Evolutionary conservation across 805 yeast genomes (phyloP).

Genomic region (Crinitomyces ghanaensis): DNA sequence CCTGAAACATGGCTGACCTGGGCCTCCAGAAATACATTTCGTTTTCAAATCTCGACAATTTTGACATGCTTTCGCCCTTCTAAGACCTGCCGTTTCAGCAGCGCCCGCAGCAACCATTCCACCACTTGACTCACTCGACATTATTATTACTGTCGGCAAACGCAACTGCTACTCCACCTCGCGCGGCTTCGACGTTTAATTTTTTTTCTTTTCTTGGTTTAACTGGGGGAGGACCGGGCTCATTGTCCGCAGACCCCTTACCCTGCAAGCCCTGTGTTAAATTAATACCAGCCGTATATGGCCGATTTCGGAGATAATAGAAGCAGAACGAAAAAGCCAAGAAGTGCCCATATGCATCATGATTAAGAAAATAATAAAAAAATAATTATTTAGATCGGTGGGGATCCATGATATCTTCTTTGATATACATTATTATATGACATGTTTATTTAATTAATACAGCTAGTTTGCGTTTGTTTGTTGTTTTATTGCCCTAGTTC

Average conservation of each 20-base stretch:
- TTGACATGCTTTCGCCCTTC: constrained; percentile 26
- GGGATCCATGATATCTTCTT: no score
- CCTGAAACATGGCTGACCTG: constrained; percentile 53
- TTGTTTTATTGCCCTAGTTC: no score
- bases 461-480: no score
- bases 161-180: not conserved
- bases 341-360: no score
- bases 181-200: not conserved
- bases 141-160: not conserved
- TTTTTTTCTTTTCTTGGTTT: constrained; percentile 3
- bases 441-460: no score
- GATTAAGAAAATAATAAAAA: no score
- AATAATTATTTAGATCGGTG: no score
- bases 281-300: no score
- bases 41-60: constrained; percentile 73
- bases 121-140: not conserved
- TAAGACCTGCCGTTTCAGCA: constrained; percentile 2
- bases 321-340: no score
- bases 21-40: constrained; percentile 65
- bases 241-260: not conserved
- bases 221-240: not conserved
- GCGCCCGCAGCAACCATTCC: not conserved
- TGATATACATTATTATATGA: no score
- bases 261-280: no score
- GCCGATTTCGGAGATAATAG: no score